Evolutionary conservation across 2,329 filamentous ascomycete species (phyloP).

Genomic region (Stagonosporopsis chrysanthemi): DNA sequence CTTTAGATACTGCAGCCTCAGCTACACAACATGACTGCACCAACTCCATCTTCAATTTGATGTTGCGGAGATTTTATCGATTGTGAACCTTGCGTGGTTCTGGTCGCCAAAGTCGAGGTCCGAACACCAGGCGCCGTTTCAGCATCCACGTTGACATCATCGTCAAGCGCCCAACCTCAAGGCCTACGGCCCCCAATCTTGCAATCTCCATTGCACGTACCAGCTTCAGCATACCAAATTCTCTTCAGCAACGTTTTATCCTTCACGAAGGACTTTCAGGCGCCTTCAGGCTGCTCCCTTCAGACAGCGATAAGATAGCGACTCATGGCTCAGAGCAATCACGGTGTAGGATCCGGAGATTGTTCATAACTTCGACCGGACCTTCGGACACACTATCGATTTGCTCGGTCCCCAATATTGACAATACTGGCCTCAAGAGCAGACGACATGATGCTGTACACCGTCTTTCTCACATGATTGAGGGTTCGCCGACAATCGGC

Average conservation of each 20-base stretch:
- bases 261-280: neutral
- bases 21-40: constrained; percentile 26
- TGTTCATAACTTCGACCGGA: neutral
- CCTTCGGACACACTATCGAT: neutral
- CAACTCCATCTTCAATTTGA: constrained; percentile 20
- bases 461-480: constrained; percentile 5
- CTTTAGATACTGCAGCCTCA: constrained; percentile 21
- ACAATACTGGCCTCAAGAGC: neutral
- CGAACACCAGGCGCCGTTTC: constrained; percentile 31
- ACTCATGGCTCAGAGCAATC: neutral
- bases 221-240: neutral
- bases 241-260: neutral
- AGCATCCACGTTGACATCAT: constrained; percentile 22
- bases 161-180: constrained; percentile 15
- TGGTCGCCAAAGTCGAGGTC: constrained; percentile 19
- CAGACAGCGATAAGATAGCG: neutral
- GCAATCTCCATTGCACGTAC: constrained; percentile 11
- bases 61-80: constrained; percentile 14
- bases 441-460: constrained; percentile 1
- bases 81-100: constrained; percentile 22
- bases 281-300: neutral
- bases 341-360: constrained; percentile 2
- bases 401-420: neutral
- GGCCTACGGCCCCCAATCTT: constrained; percentile 13
- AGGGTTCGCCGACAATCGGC: constrained; percentile 7